Evolutionary conservation across 2,329 filamentous ascomycete species (phyloP), one percentile per base, ranked within the genome.

Genomic region (Cordyceps farinosa): DNA sequence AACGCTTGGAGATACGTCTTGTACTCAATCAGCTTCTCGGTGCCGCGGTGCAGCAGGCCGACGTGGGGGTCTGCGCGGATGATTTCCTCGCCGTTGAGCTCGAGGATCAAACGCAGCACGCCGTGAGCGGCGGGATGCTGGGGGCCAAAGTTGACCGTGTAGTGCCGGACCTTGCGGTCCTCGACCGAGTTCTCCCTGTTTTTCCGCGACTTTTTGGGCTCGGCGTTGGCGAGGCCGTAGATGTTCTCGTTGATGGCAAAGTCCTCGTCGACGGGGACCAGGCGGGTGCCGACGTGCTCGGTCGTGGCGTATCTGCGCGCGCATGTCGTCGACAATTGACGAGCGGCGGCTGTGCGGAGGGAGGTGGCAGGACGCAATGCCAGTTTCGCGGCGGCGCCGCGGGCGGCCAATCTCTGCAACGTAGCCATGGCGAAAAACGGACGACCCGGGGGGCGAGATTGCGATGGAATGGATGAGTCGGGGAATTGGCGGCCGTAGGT

Each of bases 21-120:
- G 86, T 99, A 99, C 84, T 99, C 95, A 80, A 98, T 98, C 80
- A 99, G 87, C 86, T 99, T 99, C 85, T 99, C 95, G 67, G 95
- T 99, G 70, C 95, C 95, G 72, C 95, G 88, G 79, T 99, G 95
- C 73, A 99, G 86, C 77, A 99, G 82, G 64, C 95, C 95, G 72
- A 99, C 94, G 80, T 99, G 95, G 53, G 95, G 95, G 78, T 99
- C 95, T 68, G 93, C 90, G 75, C 95, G 91, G 72, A 99, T 84
- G 74, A 99, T 98, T 80, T 97, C 92, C 82, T 99, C 95, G 76
- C 95, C 95, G 79, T 92, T 97, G 75, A 99, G 86, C 79, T 99
- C 95, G 71, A 99, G 86, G 82, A 99, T 99, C 80, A 99, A 80
- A 62, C 95, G 92, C 79, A 99, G 81, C 87, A 99, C 95, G 74